Evolutionary conservation across 371 early-diverging fungal genomes (phyloP).

Genomic region (Massospora cicadina): DNA sequence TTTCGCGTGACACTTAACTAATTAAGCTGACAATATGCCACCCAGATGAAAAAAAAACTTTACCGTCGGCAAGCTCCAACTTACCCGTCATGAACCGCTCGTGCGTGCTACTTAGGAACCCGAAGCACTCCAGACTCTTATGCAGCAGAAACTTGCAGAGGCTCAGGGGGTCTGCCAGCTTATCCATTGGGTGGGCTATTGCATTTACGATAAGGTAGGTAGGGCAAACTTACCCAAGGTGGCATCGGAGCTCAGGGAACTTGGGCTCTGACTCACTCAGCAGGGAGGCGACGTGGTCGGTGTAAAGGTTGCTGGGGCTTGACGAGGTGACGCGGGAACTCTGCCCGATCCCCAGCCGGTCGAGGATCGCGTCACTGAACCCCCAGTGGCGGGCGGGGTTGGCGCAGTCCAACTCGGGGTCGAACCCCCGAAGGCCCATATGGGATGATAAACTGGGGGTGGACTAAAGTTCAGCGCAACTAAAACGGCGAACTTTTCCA

Average conservation of each 20-base stretch:
- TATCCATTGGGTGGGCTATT: not conserved
- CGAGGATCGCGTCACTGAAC: not conserved
- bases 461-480: not conserved
- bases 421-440: not conserved
- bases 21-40: no score
- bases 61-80: no score
- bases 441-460: conserved; percentile 2
- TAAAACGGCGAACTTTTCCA: conserved; percentile 1
- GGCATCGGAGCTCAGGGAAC: not conserved
- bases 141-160: no score
- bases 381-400: not conserved
- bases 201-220: not conserved
- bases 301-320: not conserved
- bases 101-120: no score
- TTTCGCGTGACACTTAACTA: no score
- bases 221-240: not conserved
- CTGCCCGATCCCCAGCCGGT: not conserved
- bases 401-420: not conserved
- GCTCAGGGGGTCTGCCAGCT: not conserved
- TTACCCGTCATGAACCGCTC: no score
- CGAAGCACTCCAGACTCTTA: no score
- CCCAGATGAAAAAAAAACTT: no score
- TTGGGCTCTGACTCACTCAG: not conserved
- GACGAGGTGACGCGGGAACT: not conserved
- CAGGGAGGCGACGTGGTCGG: not conserved